These are phyloP conservation scores for Eimeria acervulina DNA, from an alignment of 169 alveolate genomes.

Conservation along the genomic window DNA sequence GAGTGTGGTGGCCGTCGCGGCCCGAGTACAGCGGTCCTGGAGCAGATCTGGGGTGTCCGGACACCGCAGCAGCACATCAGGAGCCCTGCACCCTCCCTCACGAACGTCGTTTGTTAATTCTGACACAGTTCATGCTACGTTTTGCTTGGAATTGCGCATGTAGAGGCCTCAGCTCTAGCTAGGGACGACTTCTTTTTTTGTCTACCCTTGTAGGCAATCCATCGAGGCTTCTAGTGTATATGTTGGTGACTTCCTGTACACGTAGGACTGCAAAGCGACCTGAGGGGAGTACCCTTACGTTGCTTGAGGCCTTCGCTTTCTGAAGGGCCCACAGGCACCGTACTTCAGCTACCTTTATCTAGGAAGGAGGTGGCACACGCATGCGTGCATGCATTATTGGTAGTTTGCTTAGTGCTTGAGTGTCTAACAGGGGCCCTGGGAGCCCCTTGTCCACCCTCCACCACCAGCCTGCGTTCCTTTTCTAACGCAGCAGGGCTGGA, in stretches of 20 bases:
- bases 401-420: background rate
- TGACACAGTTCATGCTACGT: background rate
- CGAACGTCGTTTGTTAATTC: background rate
- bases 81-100: background rate
- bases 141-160: background rate
- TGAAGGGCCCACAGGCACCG: background rate
- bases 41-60: background rate
- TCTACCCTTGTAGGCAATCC: background rate
- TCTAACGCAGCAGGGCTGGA: constrained; percentile 1
- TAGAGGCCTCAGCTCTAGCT: background rate
- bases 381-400: background rate
- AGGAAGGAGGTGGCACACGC: background rate
- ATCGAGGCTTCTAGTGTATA: background rate
- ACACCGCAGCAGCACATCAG: background rate
- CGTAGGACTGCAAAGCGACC: background rate
- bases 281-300: background rate
- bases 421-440: background rate
- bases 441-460: constrained; percentile 12
- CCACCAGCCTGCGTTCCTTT: background rate
- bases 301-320: background rate
- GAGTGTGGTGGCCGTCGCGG: background rate
- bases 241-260: background rate
- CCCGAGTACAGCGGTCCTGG: background rate
- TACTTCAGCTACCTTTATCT: background rate
- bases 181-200: background rate